Conservation (phyloP, 805 yeast species). For the Candida dendrica region DNA sequence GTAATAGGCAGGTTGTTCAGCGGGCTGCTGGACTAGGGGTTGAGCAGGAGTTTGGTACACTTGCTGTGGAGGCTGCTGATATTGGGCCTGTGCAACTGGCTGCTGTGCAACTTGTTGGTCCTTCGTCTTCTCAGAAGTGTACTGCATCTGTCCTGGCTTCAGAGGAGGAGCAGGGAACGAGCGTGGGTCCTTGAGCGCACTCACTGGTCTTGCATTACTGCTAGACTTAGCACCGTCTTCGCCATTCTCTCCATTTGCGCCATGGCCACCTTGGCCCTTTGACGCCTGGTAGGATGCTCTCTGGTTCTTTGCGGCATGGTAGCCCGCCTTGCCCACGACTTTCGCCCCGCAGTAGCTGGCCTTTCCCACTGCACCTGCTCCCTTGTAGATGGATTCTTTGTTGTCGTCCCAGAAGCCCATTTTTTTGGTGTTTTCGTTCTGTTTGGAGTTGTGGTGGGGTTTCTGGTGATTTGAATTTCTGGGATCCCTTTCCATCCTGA, state of each 20-base stretch:
- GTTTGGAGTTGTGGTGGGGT: background rate
- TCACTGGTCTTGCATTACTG: slow-evolving; percentile 6
- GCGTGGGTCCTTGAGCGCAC: slow-evolving; percentile 10
- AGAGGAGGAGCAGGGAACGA: slow-evolving; percentile 32
- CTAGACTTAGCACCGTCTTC: slow-evolving; percentile 13
- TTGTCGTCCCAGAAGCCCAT: slow-evolving; percentile 35
- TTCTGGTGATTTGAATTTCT: background rate
- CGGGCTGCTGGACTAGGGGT: slow-evolving; percentile 3
- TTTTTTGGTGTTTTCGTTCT: background rate
- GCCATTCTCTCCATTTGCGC: slow-evolving; percentile 4
- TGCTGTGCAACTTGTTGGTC: slow-evolving; percentile 1
- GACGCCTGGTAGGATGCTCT: slow-evolving; percentile 10
- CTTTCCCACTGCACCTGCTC: slow-evolving; percentile 28
- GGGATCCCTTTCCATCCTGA: background rate
- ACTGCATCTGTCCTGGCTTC: slow-evolving; percentile 29
- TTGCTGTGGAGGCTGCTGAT: slow-evolving; percentile 1
- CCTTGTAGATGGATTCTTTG: slow-evolving; percentile 30
- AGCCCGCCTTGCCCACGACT: slow-evolving; percentile 33
- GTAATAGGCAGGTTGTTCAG: slow-evolving; percentile 8
- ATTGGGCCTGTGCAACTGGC: slow-evolving; percentile 5
- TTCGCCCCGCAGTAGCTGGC: slow-evolving; percentile 31
- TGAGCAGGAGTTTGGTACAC: background rate
- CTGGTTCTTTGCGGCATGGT: slow-evolving; percentile 30
- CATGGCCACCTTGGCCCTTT: slow-evolving; percentile 8
- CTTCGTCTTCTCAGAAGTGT: slow-evolving; percentile 15